phyloP scores from a whole-genome alignment of 2,329 filamentous ascomycete genomes.

The Cylindrodendrum hubeiense region DNA sequence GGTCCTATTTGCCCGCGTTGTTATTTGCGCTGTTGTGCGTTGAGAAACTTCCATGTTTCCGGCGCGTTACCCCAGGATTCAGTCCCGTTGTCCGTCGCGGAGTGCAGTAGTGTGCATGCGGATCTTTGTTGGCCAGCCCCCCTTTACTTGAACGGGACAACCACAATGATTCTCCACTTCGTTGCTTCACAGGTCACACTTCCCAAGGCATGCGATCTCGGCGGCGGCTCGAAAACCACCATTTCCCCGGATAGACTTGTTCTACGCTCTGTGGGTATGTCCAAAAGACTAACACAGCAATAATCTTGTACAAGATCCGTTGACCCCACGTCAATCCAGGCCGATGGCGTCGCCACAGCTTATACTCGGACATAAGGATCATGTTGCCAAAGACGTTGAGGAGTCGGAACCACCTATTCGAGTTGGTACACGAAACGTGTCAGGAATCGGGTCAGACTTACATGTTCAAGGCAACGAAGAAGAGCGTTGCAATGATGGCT shows the following conservation, averaged over 20 bases:
- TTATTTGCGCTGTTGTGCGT: slow-evolving; percentile 1
- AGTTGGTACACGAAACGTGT: slow-evolving; percentile 4
- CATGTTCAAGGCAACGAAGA: slow-evolving; percentile 54
- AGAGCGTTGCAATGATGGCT: slow-evolving; percentile 47
- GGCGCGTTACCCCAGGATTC: slow-evolving; percentile 32
- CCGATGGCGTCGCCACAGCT: slow-evolving; percentile 52
- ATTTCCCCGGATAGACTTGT: slow-evolving; percentile 51
- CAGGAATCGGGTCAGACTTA: slow-evolving; percentile 39
- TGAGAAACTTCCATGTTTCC: slow-evolving; percentile 37
- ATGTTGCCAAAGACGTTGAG: slow-evolving; percentile 55
- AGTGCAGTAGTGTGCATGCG: slow-evolving; percentile 24
- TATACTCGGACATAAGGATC: slow-evolving; percentile 53
- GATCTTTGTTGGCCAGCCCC: slow-evolving; percentile 16
- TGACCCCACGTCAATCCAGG: slow-evolving; percentile 43
- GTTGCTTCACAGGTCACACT: slow-evolving; percentile 2
- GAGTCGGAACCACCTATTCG: slow-evolving; percentile 51
- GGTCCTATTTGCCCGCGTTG: slow-evolving; percentile 8
- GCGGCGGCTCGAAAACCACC: slow-evolving; percentile 39
- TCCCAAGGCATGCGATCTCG: background rate
- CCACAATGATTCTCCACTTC: background rate
- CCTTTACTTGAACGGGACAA: slow-evolving; percentile 22
- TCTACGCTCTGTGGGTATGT: slow-evolving; percentile 56
- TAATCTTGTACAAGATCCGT: slow-evolving; percentile 43
- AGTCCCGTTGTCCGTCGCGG: slow-evolving; percentile 30
- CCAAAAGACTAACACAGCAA: slow-evolving; percentile 54